Evolutionary conservation across 2,329 filamentous ascomycete genomes (phyloP).

Genomic region (Cladophialophora exuberans): DNA sequence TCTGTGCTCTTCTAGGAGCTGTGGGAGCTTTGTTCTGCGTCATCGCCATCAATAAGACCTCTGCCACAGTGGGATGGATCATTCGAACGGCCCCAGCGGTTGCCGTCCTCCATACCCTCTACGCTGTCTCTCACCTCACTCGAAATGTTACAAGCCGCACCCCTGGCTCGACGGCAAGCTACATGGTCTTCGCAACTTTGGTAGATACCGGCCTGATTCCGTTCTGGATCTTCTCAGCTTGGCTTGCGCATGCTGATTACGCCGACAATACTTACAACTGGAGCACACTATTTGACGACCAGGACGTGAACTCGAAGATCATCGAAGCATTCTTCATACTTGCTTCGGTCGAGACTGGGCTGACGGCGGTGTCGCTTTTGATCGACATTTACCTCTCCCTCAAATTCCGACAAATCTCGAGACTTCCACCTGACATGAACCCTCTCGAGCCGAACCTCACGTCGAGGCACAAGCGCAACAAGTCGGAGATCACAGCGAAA

Average conservation of each 20-base stretch:
- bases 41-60: slow-evolving; percentile 73
- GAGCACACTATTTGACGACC: slow-evolving; percentile 67
- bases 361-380: slow-evolving; percentile 72
- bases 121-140: slow-evolving; percentile 79
- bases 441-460: slow-evolving; percentile 81
- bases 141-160: slow-evolving; percentile 71
- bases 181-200: slow-evolving; percentile 80
- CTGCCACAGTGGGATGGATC: slow-evolving; percentile 71
- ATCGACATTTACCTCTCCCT: slow-evolving; percentile 75
- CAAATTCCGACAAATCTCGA: slow-evolving; percentile 79
- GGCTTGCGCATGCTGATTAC: slow-evolving; percentile 58
- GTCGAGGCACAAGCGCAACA: slow-evolving; percentile 77
- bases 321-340: slow-evolving; percentile 70
- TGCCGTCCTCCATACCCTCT: slow-evolving; percentile 70
- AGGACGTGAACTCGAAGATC: slow-evolving; percentile 61
- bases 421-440: slow-evolving; percentile 91
- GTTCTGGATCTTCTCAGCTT: slow-evolving; percentile 64
- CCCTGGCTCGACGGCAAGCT: slow-evolving; percentile 80
- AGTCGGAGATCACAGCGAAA: slow-evolving; percentile 63
- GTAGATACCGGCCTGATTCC: slow-evolving; percentile 70
- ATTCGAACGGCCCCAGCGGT: slow-evolving; percentile 76
- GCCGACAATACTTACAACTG: slow-evolving; percentile 56
- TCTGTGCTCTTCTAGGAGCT: slow-evolving; percentile 69
- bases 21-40: slow-evolving; percentile 73
- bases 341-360: slow-evolving; percentile 63